These are phyloP conservation scores for Penicillium argentinense DNA, from an alignment of 495 filamentous ascomycete genomes.

Conservation along the genomic window DNA sequence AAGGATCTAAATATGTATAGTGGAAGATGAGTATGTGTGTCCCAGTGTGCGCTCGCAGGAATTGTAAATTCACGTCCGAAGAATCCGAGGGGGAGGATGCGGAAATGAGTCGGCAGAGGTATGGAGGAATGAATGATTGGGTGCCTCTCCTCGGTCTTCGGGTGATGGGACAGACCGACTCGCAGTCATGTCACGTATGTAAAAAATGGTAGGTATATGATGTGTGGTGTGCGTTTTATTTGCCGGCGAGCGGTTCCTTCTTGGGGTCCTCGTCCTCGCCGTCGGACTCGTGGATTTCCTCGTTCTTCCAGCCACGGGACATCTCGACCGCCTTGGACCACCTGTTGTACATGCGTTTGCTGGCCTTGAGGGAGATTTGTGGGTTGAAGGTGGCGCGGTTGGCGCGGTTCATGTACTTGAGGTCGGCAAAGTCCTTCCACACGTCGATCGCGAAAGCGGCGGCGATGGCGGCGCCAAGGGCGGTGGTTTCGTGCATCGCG, in stretches of 20 bases:
- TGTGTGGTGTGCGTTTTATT: conserved; percentile 8
- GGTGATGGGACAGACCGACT: conserved; percentile 4
- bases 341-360: conserved; percentile 67
- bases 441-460: conserved; percentile 83
- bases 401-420: conserved; percentile 73
- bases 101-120: background rate
- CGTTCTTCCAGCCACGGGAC: conserved; percentile 75
- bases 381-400: conserved; percentile 76
- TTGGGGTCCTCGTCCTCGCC: background rate
- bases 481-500: conserved; percentile 90
- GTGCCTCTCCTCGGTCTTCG: background rate
- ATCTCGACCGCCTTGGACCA: conserved; percentile 91
- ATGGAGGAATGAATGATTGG: background rate
- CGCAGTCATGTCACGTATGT: conserved; percentile 10
- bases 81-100: conserved; percentile 1
- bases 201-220: conserved; percentile 3
- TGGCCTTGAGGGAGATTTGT: conserved; percentile 57
- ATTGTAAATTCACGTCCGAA: background rate
- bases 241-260: conserved; percentile 14
- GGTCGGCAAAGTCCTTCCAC: conserved; percentile 78
- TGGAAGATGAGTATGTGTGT: conserved; percentile 15
- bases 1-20: conserved; percentile 28
- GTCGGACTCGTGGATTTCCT: conserved; percentile 32
- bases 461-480: conserved; percentile 90
- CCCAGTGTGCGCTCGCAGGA: conserved; percentile 9